Percentiles rank a stretch among this genome's conserved stretches.
phyloP scores from a whole-genome alignment of 1,284 basidiomycete species.

The Jaminaea rosea region DNA sequence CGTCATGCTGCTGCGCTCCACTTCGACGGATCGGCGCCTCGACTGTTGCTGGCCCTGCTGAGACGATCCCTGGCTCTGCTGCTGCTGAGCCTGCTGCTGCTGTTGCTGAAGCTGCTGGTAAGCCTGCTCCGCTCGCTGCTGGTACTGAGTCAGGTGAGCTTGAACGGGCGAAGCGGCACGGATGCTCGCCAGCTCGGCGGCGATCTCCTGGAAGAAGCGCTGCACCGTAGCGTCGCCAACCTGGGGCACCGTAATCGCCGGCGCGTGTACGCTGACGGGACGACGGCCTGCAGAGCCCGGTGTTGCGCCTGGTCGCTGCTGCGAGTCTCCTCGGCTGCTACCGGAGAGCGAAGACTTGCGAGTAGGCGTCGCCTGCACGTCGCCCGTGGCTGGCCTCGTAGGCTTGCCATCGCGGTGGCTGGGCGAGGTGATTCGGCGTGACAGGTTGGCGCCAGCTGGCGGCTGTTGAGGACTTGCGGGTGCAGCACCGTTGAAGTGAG shows the following conservation, averaged over 20 bases:
- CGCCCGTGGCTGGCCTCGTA: neutral
- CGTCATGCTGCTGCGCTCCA: neutral
- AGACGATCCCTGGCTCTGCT: conserved; percentile 7
- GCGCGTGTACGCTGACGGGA: conserved; percentile 9
- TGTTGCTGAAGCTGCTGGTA: conserved; percentile 4
- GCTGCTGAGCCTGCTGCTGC: conserved; percentile 9
- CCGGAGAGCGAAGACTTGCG: too few species aligned
- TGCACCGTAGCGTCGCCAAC: conserved; percentile 64
- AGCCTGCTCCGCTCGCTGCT: too few species aligned
- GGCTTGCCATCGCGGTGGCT: neutral
- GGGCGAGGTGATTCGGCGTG: neutral
- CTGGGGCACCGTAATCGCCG: conserved; percentile 50
- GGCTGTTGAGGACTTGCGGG: neutral
- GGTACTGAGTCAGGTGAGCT: conserved; percentile 48
- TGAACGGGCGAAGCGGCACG: conserved; percentile 50
- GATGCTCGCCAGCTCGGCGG: conserved; percentile 66
- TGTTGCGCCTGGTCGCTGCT: too few species aligned
- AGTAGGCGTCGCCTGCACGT: neutral
- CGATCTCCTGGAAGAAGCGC: conserved; percentile 69
- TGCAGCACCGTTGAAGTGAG: neutral
- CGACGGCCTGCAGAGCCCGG: too few species aligned
- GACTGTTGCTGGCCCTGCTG: conserved; percentile 8
- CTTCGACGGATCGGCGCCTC: conserved; percentile 10
- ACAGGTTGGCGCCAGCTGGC: neutral
- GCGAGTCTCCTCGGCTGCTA: neutral